Evolutionary conservation across 352 stramenopile genomes (phyloP).

Genomic region (Phytopythium sindhum): DNA sequence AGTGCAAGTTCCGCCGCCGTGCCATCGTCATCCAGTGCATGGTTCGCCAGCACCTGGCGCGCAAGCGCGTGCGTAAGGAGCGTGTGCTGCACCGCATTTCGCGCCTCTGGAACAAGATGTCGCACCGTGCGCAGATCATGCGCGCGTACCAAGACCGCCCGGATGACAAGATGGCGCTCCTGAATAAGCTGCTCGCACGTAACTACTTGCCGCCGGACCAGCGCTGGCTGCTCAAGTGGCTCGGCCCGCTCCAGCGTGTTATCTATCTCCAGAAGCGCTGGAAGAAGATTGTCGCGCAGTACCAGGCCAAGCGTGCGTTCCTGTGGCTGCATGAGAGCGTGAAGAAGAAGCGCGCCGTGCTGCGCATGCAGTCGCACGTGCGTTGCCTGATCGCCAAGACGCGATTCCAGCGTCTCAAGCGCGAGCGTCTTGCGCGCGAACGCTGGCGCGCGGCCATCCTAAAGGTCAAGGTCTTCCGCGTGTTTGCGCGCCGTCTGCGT

Average conservation of each 20-base stretch:
- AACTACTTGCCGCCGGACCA: conserved; percentile 59
- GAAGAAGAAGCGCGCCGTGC: conserved; percentile 50
- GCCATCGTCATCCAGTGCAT: conserved; percentile 79
- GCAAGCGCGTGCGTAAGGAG: conserved; percentile 63
- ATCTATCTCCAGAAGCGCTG: conserved; percentile 87
- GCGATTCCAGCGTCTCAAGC: conserved; percentile 59
- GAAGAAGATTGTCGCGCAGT: conserved; percentile 76
- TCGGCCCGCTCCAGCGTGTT: conserved; percentile 71
- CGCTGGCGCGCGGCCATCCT: conserved; percentile 65
- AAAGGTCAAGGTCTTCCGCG: conserved; percentile 47
- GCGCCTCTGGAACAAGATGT: conserved; percentile 60
- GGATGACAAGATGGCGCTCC: conserved; percentile 83
- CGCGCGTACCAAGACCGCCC: conserved; percentile 66
- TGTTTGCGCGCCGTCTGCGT: conserved; percentile 60
- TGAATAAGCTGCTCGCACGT: conserved; percentile 71
- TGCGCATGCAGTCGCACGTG: conserved; percentile 65
- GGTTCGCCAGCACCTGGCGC: conserved; percentile 67
- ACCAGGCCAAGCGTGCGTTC: conserved; percentile 73
- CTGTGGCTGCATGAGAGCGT: conserved; percentile 75
- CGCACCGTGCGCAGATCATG: conserved; percentile 70
- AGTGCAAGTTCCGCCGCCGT: conserved; percentile 67
- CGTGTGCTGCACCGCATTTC: conserved; percentile 59
- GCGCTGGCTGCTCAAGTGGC: conserved; percentile 83
- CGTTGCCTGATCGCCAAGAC: conserved; percentile 64
- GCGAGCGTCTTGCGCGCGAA: conserved; percentile 56